Evolutionary conservation across 2,329 filamentous ascomycete genomes (phyloP), one percentile per base, ranked within the genome.

Genomic region (Fusarium brachygibbosum): DNA sequence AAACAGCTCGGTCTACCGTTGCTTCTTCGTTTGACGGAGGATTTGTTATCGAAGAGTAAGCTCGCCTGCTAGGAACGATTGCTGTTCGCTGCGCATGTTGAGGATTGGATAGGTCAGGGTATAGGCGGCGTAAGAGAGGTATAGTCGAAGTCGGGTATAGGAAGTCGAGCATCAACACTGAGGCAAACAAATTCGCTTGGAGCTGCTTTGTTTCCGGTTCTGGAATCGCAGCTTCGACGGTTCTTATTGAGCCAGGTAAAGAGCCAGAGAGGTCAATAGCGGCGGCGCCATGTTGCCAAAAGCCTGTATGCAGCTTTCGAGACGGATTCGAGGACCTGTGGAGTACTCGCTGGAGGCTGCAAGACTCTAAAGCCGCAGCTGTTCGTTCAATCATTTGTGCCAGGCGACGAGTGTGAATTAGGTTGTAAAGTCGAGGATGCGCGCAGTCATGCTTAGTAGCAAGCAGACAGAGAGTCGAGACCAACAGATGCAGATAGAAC

Each of bases 301-400:
- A 87, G 38, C 81, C 76, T 14, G 82, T 82, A 48, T 83, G 84
- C 50, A 88, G 80, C 51, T 79, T 80, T 58, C 82, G 81, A 58
- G 77, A 78, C 66, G 75, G 81, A 68, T 80, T 82, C 35, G 82
- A 72, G 48, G 79, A 70, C 45, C 72, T 76, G 23, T 83, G 82
- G 58, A 87, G 79, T 65, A 86, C 81, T 77, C 85, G 82, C 76
- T 85, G 84, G 76, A 88, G 79, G 70, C 81, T 81, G 80, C 84
- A 84, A 77, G 85, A 82, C 82, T 88, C 86, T 78, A 88, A 78
- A 77, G 80, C 82, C 65, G 83, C 82, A 40, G 85, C 84, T 58
- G 86, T 86, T 82, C 85, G 84, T 81, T 88, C 86, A 73, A 88
- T 84, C 85, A 88, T 87, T 77, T 79, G 81, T 56, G 62, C 61